phyloP scores from a whole-genome alignment of 208 protist genomes.

The Acanthamoeba castellanii region DNA sequence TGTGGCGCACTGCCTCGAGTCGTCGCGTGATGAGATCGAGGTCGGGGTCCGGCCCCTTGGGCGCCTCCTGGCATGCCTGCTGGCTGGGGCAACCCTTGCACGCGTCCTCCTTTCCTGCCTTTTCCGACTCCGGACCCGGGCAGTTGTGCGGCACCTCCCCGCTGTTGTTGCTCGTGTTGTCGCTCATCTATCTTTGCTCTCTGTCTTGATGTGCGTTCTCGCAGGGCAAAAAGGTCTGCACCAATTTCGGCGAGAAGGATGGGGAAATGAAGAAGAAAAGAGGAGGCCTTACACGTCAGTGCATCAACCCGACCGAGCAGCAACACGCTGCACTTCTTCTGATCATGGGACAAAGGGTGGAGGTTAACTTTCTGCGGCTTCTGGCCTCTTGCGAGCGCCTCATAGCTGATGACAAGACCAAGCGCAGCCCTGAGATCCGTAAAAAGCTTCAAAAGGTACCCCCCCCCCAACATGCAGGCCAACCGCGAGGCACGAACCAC shows the following conservation, averaged over 20 bases:
- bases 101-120: slow-evolving; percentile 95
- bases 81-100: slow-evolving; percentile 99
- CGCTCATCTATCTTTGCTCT: not conserved
- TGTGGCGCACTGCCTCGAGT: slow-evolving; percentile 94
- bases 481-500: not conserved
- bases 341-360: not conserved
- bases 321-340: not conserved
- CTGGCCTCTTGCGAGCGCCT: slow-evolving; percentile 27
- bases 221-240: too few species aligned
- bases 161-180: not conserved
- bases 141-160: slow-evolving; percentile 89
- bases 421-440: not conserved
- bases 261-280: too few species aligned
- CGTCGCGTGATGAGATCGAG: slow-evolving; percentile 73
- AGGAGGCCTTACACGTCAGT: too few species aligned
- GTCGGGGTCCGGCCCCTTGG: slow-evolving; percentile 94
- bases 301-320: not conserved
- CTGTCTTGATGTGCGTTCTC: not conserved
- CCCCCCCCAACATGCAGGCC: not conserved
- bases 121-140: slow-evolving; percentile 95
- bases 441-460: slow-evolving; percentile 12
- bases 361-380: slow-evolving; percentile 1
- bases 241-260: too few species aligned
- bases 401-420: not conserved
- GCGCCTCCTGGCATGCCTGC: slow-evolving; percentile 94